These are phyloP conservation scores for Agaricus sinodeliciosus DNA, from an alignment of 768 basidiomycete genomes.

Conservation along the genomic window DNA sequence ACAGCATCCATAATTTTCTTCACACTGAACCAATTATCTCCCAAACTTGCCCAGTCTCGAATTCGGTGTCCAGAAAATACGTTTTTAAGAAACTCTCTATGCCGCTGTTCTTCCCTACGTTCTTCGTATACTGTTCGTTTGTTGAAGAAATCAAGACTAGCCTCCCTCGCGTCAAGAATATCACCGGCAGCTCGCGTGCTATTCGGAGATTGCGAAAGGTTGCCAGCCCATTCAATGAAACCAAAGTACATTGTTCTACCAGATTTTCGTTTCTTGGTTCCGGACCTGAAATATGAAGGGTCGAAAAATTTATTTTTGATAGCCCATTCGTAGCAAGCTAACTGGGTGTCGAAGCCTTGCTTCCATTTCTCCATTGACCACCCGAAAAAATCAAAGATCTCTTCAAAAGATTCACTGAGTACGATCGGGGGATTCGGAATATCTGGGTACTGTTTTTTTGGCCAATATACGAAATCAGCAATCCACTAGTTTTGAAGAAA, in stretches of 20 bases:
- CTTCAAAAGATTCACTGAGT: conserved; percentile 42
- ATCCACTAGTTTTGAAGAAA: neutral
- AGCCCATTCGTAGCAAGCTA: conserved; percentile 54
- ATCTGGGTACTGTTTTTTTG: conserved; percentile 26
- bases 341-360: conserved; percentile 47
- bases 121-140: conserved; percentile 43
- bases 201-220: conserved; percentile 2
- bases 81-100: conserved; percentile 29
- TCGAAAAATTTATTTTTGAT: conserved; percentile 48
- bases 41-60: conserved; percentile 47
- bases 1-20: conserved; percentile 49
- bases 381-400: conserved; percentile 51
- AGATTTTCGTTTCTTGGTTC: conserved; percentile 35
- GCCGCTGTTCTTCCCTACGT: conserved; percentile 21
- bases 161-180: conserved; percentile 24
- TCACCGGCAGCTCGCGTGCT: neutral
- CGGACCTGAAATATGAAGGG: conserved; percentile 28
- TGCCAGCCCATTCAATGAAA: conserved; percentile 45
- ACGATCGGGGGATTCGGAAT: conserved; percentile 38
- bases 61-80: conserved; percentile 45
- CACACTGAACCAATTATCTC: conserved; percentile 35
- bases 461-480: neutral
- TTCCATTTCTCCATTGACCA: conserved; percentile 45
- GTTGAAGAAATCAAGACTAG: conserved; percentile 46
- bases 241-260: conserved; percentile 53